A percentile compares a stretch with the other conserved stretches of the same genome.
Evolutionary conservation across 75 land plant genomes (phyloP).

Genomic region (Picea glauca): DNA sequence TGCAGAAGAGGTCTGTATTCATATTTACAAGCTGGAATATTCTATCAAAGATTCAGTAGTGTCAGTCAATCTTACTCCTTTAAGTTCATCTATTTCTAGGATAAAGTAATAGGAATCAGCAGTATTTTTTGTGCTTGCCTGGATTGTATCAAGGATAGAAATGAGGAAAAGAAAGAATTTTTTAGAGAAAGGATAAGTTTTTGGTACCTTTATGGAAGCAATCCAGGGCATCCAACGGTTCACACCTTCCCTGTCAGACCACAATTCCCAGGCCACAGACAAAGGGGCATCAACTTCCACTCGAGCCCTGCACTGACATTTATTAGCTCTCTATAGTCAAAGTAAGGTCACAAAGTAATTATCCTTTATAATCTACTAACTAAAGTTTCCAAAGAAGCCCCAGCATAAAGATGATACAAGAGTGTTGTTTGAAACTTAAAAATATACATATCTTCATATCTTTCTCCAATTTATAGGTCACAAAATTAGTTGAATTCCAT

Average conservation of each 20-base stretch:
- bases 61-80: background rate
- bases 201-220: slow-evolving; percentile 41
- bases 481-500: background rate
- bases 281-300: slow-evolving; percentile 45
- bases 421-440: background rate
- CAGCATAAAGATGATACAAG: background rate
- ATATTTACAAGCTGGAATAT: background rate
- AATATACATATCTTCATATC: background rate
- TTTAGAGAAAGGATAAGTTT: background rate
- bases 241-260: slow-evolving; percentile 41
- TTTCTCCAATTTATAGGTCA: background rate
- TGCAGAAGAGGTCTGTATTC: background rate
- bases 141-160: background rate
- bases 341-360: background rate
- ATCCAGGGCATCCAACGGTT: slow-evolving; percentile 61
- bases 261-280: slow-evolving; percentile 46
- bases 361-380: background rate
- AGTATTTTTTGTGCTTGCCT: background rate
- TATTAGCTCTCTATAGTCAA: background rate
- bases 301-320: slow-evolving; percentile 25
- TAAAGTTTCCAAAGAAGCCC: background rate
- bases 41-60: background rate
- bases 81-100: background rate
- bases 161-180: background rate
- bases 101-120: background rate